Conservation (phyloP, 768 basidiomycete genomes). For the Heimioporus sp. region DNA sequence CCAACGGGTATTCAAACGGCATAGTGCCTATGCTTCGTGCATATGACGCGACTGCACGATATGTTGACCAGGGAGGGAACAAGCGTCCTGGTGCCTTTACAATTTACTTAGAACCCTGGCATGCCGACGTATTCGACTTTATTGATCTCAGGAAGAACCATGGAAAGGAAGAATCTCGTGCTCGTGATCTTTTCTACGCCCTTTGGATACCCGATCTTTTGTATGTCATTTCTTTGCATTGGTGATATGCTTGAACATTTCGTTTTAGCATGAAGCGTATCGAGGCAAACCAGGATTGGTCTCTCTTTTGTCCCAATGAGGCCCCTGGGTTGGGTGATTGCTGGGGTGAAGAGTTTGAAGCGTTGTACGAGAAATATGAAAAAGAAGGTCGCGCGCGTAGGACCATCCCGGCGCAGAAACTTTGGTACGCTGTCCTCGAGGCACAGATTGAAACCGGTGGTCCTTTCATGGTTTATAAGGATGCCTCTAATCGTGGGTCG, state of each 20-base stretch:
- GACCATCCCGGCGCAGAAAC: constrained; percentile 89
- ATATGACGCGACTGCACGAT: constrained; percentile 96
- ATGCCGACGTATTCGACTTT: constrained; percentile 96
- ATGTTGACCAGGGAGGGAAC: constrained; percentile 99
- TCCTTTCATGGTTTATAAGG: constrained; percentile 99
- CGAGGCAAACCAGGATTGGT: constrained; percentile 86
- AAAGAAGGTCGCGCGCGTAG: constrained; percentile 83
- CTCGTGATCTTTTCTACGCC: constrained; percentile 96
- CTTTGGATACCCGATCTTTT: constrained; percentile 98
- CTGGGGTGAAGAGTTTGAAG: constrained; percentile 87
- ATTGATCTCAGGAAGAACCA: constrained; percentile 98
- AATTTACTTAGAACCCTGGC: constrained; percentile 99
- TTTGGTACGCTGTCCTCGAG: constrained; percentile 97
- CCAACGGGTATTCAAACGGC: constrained; percentile 98
- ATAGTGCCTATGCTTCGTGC: constrained; percentile 99
- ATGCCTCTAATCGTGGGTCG: constrained; percentile 81
- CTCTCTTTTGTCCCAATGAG: constrained; percentile 97
- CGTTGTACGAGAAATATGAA: constrained; percentile 84
- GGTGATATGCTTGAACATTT: background rate
- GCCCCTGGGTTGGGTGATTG: constrained; percentile 89
- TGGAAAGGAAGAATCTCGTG: constrained; percentile 96
- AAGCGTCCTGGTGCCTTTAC: constrained; percentile 99
- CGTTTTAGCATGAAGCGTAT: constrained; percentile 89
- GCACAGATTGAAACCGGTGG: constrained; percentile 97
- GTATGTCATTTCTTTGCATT: constrained; percentile 41